Evolutionary conservation across 1,284 basidiomycete genomes (phyloP), one percentile per base, ranked within the genome.

Genomic region (Veloboletus limbatus): DNA sequence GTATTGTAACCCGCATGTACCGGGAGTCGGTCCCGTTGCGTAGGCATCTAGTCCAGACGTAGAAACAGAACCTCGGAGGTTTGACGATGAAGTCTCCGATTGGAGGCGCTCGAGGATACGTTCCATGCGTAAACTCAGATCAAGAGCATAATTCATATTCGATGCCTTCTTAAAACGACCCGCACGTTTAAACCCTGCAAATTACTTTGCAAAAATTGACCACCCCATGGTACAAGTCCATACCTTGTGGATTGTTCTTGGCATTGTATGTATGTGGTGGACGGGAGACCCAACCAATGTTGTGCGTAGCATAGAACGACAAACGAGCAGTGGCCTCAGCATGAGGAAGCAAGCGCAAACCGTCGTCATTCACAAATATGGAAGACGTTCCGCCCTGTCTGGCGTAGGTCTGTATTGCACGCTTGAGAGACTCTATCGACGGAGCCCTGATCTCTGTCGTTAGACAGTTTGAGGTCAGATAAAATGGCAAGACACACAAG

Each of bases 91-190:
- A 1, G 64, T 59, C 18, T 66, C 65, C 2, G 61, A 63, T 38
- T 68, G 65, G 20, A 64, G 60, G 4, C 30, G 51, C 27, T 64
- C 66, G 16, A 64, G 64, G 25, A 64, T 51, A 32, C 64, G 58
- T 18, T 94, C 90, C 58, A 87, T 76, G 51, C 79, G 78, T 33
- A 92, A 68, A 14, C 85, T 88, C 6, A 92, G 72, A 35, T 73
- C 72, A 25, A 89, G 77, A 2, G 78, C 88, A 63, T 89, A 92
- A 67, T 94, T 94, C 85, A 93, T 88, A 67, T 94, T 93, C 1
- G 82, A 85, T 0, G 88, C 89, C 68, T 93, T 93, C 75, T 93
- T 92, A 75, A 92, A 93, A 24, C 88, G 81, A 50, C 92, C 92
- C n/a, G 87, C 85, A 43, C 92, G 86, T 45, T 79, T 75, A 70